Evolutionary conservation across 352 stramenopile species (phyloP).

Genomic region (Phytophthora pseudosyringae): DNA sequence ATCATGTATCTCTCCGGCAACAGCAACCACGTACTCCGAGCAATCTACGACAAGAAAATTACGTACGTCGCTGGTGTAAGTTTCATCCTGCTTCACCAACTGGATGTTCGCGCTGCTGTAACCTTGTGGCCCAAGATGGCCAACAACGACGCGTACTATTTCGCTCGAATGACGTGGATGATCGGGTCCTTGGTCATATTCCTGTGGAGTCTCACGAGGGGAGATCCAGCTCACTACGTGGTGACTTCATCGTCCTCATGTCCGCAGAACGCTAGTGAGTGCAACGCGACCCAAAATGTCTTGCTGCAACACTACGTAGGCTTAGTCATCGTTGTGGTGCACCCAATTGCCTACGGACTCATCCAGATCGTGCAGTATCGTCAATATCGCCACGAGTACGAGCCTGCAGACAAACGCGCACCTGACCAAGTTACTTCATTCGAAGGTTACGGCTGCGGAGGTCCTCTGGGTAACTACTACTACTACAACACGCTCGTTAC

Average conservation of each 20-base stretch:
- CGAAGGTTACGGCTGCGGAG: constrained; percentile 42
- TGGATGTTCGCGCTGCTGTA: constrained; percentile 43
- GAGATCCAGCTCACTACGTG: constrained; percentile 28
- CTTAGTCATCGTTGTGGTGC: constrained; percentile 32
- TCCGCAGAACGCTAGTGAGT: constrained; percentile 31
- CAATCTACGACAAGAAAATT: constrained; percentile 44
- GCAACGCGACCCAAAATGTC: constrained; percentile 24
- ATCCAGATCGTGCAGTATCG: constrained; percentile 48
- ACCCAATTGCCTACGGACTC: constrained; percentile 38
- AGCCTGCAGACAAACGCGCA: constrained; percentile 25
- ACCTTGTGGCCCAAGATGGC: constrained; percentile 49
- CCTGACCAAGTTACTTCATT: constrained; percentile 41
- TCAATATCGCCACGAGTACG: constrained; percentile 39
- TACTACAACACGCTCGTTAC: constrained; percentile 48
- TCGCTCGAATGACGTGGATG: constrained; percentile 44
- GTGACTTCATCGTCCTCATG: constrained; percentile 28
- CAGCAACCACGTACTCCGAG: constrained; percentile 20
- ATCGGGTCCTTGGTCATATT: constrained; percentile 32
- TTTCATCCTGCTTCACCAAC: constrained; percentile 45
- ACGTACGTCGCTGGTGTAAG: constrained; percentile 40
- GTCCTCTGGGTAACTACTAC: constrained; percentile 42
- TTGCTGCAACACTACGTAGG: constrained; percentile 42
- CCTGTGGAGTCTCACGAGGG: constrained; percentile 35
- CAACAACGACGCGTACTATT: constrained; percentile 52
- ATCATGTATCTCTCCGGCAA: constrained; percentile 34